phyloP scores from a whole-genome alignment of 345 rosid genomes.

The Aurinia saxatilis region DNA sequence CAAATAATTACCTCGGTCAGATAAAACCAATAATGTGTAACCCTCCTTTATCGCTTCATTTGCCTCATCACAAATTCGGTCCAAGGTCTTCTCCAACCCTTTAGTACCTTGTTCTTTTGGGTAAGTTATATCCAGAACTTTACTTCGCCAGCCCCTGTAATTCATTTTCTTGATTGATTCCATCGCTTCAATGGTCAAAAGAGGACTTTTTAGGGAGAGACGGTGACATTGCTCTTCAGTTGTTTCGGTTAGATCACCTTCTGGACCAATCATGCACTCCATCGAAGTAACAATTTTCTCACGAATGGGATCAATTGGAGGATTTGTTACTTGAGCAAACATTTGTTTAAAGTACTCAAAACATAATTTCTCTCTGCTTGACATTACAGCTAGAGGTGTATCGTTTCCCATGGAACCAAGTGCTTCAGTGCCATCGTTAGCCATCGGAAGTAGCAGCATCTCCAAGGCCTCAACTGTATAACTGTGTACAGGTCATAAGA shows the following conservation, averaged over 20 bases:
- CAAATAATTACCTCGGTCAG: constrained; percentile 77
- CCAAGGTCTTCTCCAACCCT: constrained; percentile 84
- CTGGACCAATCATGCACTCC: constrained; percentile 99
- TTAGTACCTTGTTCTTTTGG: constrained; percentile 68
- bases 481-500: constrained; percentile 36
- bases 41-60: constrained; percentile 80
- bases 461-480: constrained; percentile 95
- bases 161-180: constrained; percentile 89
- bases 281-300: constrained; percentile 98
- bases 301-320: constrained; percentile 97
- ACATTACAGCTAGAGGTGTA: constrained; percentile 96
- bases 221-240: constrained; percentile 97
- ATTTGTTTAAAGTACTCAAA: constrained; percentile 99
- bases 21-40: constrained; percentile 75
- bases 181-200: constrained; percentile 70
- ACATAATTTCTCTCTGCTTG: constrained; percentile 76
- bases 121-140: constrained; percentile 90
- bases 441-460: constrained; percentile 99
- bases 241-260: constrained; percentile 98
- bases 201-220: constrained; percentile 83
- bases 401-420: constrained; percentile 99
- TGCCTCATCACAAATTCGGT: constrained; percentile 89
- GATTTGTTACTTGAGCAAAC: constrained; percentile 99
- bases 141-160: constrained; percentile 82
- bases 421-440: constrained; percentile 90